Evolutionary conservation across 179 eudicot species (phyloP).

Genomic region (Silene coronaria): DNA sequence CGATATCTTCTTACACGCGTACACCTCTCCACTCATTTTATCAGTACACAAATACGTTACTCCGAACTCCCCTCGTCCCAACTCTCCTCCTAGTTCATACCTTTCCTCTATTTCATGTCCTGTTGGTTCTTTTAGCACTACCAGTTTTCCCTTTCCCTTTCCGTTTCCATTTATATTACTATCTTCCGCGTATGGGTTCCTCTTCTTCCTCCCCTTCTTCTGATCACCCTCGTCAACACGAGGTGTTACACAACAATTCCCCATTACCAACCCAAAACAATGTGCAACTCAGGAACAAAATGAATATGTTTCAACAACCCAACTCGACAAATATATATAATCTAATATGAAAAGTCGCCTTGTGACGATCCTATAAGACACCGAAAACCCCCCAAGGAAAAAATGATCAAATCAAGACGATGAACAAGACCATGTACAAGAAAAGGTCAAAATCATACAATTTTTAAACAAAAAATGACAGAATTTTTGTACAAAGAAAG

Average conservation of each 20-base stretch:
- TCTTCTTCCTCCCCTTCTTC: conserved; percentile 36
- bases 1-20: conserved; percentile 79
- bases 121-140: conserved; percentile 66
- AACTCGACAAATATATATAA: no score
- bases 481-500: no score
- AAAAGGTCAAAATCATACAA: no score
- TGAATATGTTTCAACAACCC: no score
- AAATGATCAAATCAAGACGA: not conserved
- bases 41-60: conserved; percentile 73
- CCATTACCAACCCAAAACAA: conserved; percentile 36
- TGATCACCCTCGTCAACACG: conserved; percentile 30
- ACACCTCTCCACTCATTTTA: conserved; percentile 39
- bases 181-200: conserved; percentile 41
- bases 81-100: conserved; percentile 65
- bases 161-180: not conserved
- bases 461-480: no score
- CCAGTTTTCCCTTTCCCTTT: conserved; percentile 32
- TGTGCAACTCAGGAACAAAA: no score
- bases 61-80: conserved; percentile 88
- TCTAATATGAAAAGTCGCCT: not conserved
- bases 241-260: conserved; percentile 75
- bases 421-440: no score
- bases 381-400: not conserved
- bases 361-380: not conserved
- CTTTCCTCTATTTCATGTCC: conserved; percentile 51